Evolutionary conservation across 2,329 filamentous ascomycete species (phyloP), one percentile per base, ranked within the genome.

Genomic region (Geosmithia putterillii): DNA sequence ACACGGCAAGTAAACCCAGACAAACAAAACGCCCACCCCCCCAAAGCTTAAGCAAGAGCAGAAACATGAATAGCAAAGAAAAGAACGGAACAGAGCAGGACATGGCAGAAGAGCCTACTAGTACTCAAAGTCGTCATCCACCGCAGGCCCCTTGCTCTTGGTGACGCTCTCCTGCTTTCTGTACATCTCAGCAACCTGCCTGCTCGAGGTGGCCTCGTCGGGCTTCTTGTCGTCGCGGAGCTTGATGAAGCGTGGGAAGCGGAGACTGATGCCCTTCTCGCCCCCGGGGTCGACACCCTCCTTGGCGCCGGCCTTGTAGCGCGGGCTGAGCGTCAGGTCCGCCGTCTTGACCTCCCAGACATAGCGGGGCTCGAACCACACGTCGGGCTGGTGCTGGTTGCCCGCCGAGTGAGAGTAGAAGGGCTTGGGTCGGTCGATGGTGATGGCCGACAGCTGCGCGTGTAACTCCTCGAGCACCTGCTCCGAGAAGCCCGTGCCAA

Each of bases 281-380:
- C 81, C 28, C 2, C 66, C 69, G 0, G 74, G 73, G 46, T 86
- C 83, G n/a, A 85, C 73, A 7, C 89, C 80, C 57, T 94, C 86
- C 52, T 83, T 80, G 40, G 77, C 78, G 1, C 86, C 92, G n/a
- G 92, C 92, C 64, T 89, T 87, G 65, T 98, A 98, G 35, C 89
- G 73, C 21, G 92, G 92, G 52, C 83, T 90, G 19, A 98, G 74
- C 2, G 92, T 96, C 53, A 98, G 63, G 68, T 98, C 92, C 1
- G 92, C 92, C 12, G 90, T 94, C 69, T 90, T 94, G 52, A 98
- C 89, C 64, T 98, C 92, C 92, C 92, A 98, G 2, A 98, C 92
- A 54, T 83, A 82, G 37, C 81, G 79, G 14, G 92, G 86, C 70
- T 98, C 92, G 59, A 98, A 92, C 92, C 92, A 98, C 34, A 98